Evolutionary conservation across 495 filamentous ascomycete species (phyloP), one percentile per base, ranked within the genome.

Genomic region (Podospora appendiculata): DNA sequence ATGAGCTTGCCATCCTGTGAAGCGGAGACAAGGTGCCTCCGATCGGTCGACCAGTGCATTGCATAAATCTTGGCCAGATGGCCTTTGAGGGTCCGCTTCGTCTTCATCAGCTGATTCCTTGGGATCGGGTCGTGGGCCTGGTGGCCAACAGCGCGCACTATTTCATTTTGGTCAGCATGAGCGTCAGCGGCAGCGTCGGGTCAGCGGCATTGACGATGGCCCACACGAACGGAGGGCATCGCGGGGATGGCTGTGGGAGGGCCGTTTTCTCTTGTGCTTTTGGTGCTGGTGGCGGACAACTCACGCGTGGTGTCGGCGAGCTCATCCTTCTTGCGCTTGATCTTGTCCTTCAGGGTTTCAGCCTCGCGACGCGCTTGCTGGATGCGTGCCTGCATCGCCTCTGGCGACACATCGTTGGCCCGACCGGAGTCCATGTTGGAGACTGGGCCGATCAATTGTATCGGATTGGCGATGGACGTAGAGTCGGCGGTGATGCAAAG

Each of bases 31-130:
- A 98, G 82, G 72, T 97, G 94, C 71, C 93, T 88, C 64, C 93
- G 85, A 73, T 98, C 93, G 54, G 94, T 98, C 16, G 94, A 97
- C 93, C 93, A 98, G 75, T 98, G 94, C 93, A 98, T 98, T 56
- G 93, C 90, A 71, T 98, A 98, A 58, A 98, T 98, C 75, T 98
- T 98, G 51, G 93, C 93, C 34, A 98, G 74, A 81, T 98, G 93
- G 44, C 93, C 93, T 76, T 97, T 97, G 52, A 98, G 74, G 35
- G 90, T 94, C 66, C 89, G 87, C 70, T 92, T 90, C 53, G 90
- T 85, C 77, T 89, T 94, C 93, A 98, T 97, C 64, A 81, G 58
- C 62, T 88, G 86, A 64, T 91, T 92, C 64, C 87, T 85, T 47
- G 91, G 94, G 60, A 98, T 80, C 50, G 85, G 68, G 53, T 97